Base-by-base conservation (phyloP, 129 eudicot species). In the Flaveria bidentis region DNA sequence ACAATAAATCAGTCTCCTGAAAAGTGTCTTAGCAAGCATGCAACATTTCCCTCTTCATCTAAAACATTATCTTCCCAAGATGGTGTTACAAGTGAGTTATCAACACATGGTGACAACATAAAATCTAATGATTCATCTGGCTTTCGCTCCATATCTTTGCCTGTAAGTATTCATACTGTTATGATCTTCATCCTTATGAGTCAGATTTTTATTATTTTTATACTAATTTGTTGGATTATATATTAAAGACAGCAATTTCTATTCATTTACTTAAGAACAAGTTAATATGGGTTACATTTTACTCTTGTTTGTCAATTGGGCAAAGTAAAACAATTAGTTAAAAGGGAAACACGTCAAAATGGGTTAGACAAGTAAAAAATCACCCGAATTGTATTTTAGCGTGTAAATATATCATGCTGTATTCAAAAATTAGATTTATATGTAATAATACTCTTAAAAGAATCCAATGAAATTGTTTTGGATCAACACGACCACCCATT, bases 151-250 rank as follows among this genome's bases (percentile, higher is more conserved):
- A 42, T 69, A 44, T 86, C 96, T 79, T 17, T 84, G 84, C 93
- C 96, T 77, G 98, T 92, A 88, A 92, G 96, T 86, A 69, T 45
- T 23, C 0, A 15, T 58, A 41, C 2, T 33, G 10, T 36, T 62
- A 57, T 46, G 72, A 53, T 28, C 7, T 9, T 66, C 20, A 10
- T 28, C 49, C 26, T 50, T 22, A 30, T 0, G 26, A 44, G 15
- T 53, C 12, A 52, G 47, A 10, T 9, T 2, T 49, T 51, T 51
- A 50, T 22, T 14, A 1, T 51, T 4, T 30, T 52, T 25, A 50
- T 51, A 33, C 23, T 28, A 64, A 5, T 33, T 5, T 64, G 45
- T 64, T 33, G 69, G 69, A 64, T 64, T 64, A 28, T 16, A 15
- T 25, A 1, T 16, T 14, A 63, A 14, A 22, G 26, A 23, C 9